phyloP scores from a whole-genome alignment of 225 moss, liverwort and hornwort genomes.

The Lunularia cruciata region DNA sequence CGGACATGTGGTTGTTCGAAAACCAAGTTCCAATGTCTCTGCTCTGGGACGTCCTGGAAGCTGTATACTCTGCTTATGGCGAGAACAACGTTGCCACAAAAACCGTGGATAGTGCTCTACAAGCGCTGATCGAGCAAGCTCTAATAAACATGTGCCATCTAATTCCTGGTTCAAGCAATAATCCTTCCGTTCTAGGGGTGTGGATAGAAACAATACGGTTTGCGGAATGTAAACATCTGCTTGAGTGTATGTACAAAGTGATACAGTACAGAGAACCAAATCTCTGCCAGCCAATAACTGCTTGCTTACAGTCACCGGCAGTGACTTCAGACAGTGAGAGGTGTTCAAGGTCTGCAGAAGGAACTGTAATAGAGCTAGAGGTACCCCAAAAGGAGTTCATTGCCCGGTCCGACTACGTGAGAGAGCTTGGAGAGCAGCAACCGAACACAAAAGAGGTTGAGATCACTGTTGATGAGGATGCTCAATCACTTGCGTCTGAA shows the following conservation, averaged over 20 bases:
- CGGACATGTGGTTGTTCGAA: neutral
- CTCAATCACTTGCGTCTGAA: too few relatives aligned
- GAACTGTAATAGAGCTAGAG: too few relatives aligned
- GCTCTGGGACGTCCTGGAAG: neutral
- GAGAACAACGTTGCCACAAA: neutral
- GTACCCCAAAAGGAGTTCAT: too few relatives aligned
- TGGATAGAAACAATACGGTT: neutral
- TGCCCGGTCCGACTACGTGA: too few relatives aligned
- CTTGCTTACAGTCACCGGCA: neutral
- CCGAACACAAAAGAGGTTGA: too few relatives aligned
- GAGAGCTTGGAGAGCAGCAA: too few relatives aligned
- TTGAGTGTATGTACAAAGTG: slow-evolving; percentile 6
- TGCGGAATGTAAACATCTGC: neutral
- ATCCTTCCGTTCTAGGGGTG: neutral
- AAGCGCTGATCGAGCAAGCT: neutral
- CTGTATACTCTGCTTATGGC: neutral
- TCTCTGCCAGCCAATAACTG: neutral
- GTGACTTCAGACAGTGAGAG: neutral
- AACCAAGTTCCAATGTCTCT: neutral
- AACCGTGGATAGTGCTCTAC: neutral
- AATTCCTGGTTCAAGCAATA: neutral
- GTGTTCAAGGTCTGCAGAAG: neutral
- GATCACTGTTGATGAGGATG: too few relatives aligned
- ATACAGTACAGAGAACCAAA: neutral
- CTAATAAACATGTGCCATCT: neutral